phyloP scores from a whole-genome alignment of 2,329 filamentous ascomycete genomes.

The Cryphonectria carpinicola region DNA sequence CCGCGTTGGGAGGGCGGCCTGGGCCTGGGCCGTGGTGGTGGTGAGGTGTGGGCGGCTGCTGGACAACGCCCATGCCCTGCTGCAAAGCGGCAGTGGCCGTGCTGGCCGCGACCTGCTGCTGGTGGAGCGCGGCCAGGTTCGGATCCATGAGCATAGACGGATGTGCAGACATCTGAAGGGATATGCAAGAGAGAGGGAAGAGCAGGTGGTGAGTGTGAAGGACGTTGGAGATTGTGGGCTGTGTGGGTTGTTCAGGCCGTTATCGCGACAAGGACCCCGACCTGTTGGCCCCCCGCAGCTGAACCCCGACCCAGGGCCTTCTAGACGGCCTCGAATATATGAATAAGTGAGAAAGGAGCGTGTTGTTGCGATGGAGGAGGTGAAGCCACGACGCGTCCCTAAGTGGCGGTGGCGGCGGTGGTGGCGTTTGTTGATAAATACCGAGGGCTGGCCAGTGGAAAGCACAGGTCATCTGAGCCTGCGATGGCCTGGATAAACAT shows the following conservation, averaged over 20 bases:
- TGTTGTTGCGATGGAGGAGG: not conserved
- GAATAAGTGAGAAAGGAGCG: not conserved
- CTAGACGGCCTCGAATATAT: not conserved
- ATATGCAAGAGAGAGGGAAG: not conserved
- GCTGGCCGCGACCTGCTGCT: conserved; percentile 27
- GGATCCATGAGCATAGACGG: conserved; percentile 22
- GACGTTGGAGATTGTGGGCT: not conserved
- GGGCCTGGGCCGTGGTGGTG: conserved; percentile 19
- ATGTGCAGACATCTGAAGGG: not conserved
- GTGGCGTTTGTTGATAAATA: not conserved
- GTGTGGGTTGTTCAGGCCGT: not conserved
- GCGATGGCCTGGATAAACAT: conserved; percentile 8
- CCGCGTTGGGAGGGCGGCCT: conserved; percentile 25
- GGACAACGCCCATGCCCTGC: conserved; percentile 12
- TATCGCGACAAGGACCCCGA: not conserved
- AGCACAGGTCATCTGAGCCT: not conserved
- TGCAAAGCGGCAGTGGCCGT: conserved; percentile 25
- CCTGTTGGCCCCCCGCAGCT: too few species aligned
- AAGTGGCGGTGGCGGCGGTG: not conserved
- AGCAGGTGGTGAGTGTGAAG: too few species aligned
- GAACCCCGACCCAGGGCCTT: not conserved
- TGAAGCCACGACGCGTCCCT: not conserved
- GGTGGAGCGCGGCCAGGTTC: conserved; percentile 21
- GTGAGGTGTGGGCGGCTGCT: conserved; percentile 15
- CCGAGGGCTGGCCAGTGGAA: too few species aligned